These are phyloP conservation scores for Zalaria obscura DNA, from an alignment of 2,329 filamentous ascomycete species.

Conservation along the genomic window DNA sequence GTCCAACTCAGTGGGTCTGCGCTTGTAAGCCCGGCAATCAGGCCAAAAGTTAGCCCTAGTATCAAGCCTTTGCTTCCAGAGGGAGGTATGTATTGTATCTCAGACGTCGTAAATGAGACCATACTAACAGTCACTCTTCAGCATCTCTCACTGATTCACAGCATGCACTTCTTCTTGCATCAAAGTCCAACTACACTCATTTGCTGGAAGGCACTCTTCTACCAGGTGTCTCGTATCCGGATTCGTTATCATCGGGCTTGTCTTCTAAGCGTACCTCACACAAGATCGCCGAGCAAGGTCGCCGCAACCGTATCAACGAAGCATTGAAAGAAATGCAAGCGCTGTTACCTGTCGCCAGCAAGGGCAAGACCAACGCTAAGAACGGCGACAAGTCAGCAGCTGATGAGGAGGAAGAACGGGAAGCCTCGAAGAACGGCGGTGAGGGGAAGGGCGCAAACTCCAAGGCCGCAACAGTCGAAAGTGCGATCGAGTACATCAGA, in stretches of 20 bases:
- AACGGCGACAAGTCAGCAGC: conserved; percentile 23
- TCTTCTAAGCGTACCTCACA: conserved; percentile 95
- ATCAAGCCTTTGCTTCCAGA: conserved; percentile 82
- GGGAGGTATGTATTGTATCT: conserved; percentile 34
- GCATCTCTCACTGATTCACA: conserved; percentile 39
- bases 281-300: conserved; percentile 93
- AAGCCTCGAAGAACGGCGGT: conserved; percentile 18
- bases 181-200: conserved; percentile 96
- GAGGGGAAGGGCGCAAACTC: conserved; percentile 50
- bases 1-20: conserved; percentile 38
- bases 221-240: conserved; percentile 70
- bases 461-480: conserved; percentile 95
- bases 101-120: neutral
- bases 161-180: conserved; percentile 65
- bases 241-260: conserved; percentile 79
- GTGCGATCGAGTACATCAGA: conserved; percentile 91
- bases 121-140: conserved; percentile 7
- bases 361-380: conserved; percentile 25
- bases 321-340: conserved; percentile 84
- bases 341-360: conserved; percentile 49
- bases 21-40: conserved; percentile 72
- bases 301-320: conserved; percentile 87
- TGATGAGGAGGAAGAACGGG: conserved; percentile 23
- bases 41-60: conserved; percentile 82
- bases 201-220: conserved; percentile 87